Percentiles rank a stretch among this genome's conserved stretches.
Evolutionary conservation across 225 moss, liverwort and hornwort species (phyloP).

Genomic region (Anthoceros angustus): DNA sequence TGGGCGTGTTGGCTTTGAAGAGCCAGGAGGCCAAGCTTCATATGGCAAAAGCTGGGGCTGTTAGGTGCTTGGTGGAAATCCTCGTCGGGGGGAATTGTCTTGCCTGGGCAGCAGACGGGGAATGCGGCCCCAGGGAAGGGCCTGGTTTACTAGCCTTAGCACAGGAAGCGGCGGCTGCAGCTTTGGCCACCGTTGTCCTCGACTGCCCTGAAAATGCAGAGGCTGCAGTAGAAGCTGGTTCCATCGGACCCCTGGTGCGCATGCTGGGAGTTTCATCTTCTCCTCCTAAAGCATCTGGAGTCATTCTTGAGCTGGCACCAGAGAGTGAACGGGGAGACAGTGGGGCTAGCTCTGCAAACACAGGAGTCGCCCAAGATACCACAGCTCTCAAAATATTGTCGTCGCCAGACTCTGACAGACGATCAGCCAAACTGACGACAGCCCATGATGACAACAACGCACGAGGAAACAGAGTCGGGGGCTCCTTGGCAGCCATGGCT

Average conservation of each 20-base stretch:
- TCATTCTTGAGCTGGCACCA: not conserved
- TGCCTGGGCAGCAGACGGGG: constrained; percentile 14
- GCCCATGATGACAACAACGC: not conserved
- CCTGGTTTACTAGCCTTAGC: constrained; percentile 21
- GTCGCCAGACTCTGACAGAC: not conserved
- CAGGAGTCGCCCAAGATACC: constrained; percentile 11
- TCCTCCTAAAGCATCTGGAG: not conserved
- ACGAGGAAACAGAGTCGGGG: constrained; percentile 11
- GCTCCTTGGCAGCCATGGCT: constrained; percentile 50
- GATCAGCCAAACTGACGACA: constrained; percentile 1
- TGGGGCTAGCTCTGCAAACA: constrained; percentile 15
- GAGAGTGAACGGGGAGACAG: constrained; percentile 9
- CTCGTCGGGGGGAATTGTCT: constrained; percentile 21
- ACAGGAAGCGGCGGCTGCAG: constrained; percentile 48
- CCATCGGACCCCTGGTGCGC: constrained; percentile 31
- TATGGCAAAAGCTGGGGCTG: constrained; percentile 44
- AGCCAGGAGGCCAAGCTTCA: constrained; percentile 29
- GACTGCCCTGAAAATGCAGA: constrained; percentile 40
- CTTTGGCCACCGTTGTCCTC: constrained; percentile 42
- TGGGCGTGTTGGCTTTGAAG: constrained; percentile 48
- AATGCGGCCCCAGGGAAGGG: constrained; percentile 12
- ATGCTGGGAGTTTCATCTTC: constrained; percentile 19
- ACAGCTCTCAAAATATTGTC: not conserved
- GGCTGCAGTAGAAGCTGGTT: constrained; percentile 35
- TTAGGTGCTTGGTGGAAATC: constrained; percentile 47